Evolutionary conservation across 2,329 filamentous ascomycete species (phyloP), one percentile per base, ranked within the genome.

Genomic region (Aspergillus phoenicis): DNA sequence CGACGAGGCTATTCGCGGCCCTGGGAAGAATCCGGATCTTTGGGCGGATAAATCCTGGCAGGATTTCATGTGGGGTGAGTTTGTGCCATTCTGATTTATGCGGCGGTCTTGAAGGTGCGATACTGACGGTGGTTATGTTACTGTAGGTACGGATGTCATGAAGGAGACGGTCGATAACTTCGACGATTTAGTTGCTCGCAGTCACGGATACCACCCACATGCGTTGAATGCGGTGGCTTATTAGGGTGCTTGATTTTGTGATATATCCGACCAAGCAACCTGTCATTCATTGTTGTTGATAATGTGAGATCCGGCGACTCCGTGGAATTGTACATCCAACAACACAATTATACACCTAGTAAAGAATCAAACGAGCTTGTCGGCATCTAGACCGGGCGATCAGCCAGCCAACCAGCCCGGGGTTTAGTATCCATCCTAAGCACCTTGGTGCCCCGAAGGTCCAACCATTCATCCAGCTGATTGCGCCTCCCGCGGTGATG

Each of bases 121-220:
- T 33, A 33, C 52, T 55, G 39, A 55, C 52, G 33, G 10, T 36
- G 13, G 33, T 15, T 36, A 13, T 36, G 33, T 36, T 36, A 36
- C 15, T 55, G 39, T 45, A 55, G 52, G 38, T 39, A 45, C 24
- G n/a, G 39, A 55, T 41, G 22, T 45, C 41, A 43, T 45, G 52
- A 33, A 33, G 26, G n/a, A 55, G 38, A 30, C 39, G 4, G 13
- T 55, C 3, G 52, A 33, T 13, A 43, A 45, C 2, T 45, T 41
- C 24, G 38, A 55, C 13, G 52, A 55, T 6, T 20, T 55, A 22
- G 15, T 45, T 24, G 52, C 38, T 10, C 39, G 24, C 22, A 55
- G 39, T n/a, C 52, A 55, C 15, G 38, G 24, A 36, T 39, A 53
- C 26, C 52, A 53, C 17, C 26, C 30, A 11, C 52, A 53, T 53